Evolutionary conservation across 345 rosid species (phyloP).

Genomic region (Salix dunnii): DNA sequence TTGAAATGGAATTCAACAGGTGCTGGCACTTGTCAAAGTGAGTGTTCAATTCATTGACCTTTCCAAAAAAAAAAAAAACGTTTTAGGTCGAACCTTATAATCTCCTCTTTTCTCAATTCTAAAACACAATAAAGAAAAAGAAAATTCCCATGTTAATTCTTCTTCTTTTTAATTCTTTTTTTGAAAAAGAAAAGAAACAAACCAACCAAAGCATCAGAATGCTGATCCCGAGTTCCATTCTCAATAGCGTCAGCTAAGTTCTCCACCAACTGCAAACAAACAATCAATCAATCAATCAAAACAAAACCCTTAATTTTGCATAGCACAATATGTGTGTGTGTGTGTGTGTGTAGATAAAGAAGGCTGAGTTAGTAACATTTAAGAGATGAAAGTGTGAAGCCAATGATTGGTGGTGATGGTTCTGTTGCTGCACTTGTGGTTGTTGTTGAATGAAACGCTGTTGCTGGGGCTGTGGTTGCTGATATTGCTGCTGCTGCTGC

Average conservation of each 20-base stretch:
- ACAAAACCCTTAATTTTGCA: neutral
- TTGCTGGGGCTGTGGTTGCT: constrained; percentile 10
- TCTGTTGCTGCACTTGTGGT: constrained; percentile 37
- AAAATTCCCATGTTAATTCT: too few species aligned
- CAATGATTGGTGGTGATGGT: constrained; percentile 72
- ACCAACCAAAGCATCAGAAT: constrained; percentile 69
- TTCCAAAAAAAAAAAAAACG: constrained; percentile 8
- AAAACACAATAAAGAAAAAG: too few species aligned
- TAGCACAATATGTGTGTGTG: too few species aligned
- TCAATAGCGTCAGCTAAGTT: constrained; percentile 62
- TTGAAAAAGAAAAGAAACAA: neutral
- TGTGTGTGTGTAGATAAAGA: neutral
- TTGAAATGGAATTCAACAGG: constrained; percentile 70
- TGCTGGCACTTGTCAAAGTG: constrained; percentile 93
- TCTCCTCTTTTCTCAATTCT: too few species aligned
- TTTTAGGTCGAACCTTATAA: too few species aligned
- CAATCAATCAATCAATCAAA: neutral
- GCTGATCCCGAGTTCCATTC: constrained; percentile 73
- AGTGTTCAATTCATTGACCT: constrained; percentile 66
- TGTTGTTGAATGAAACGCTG: constrained; percentile 26
- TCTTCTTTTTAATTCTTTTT: too few species aligned
- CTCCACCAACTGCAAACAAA: constrained; percentile 58
- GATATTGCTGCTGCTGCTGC: constrained; percentile 8
- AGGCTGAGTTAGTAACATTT: constrained; percentile 33
- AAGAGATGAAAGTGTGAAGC: constrained; percentile 86